Base-by-base conservation (phyloP, 176 grass and related monocot species). In the Cymbopogon citratus region DNA sequence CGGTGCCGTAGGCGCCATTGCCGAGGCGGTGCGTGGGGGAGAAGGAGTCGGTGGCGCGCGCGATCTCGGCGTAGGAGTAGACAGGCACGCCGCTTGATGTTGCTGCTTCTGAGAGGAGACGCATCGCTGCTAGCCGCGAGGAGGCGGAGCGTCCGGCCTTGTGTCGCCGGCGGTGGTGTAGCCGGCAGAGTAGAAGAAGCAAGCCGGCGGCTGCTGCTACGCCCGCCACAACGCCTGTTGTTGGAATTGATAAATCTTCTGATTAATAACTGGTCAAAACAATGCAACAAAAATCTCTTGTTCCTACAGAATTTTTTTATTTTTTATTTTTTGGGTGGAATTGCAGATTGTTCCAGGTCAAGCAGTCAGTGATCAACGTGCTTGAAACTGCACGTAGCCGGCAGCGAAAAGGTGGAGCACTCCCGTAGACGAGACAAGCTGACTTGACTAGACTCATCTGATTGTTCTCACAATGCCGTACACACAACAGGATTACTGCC, bases 1-100 rank as follows among this genome's bases (percentile, higher is more conserved):
- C 96, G 18, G 92, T 99, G 72, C 90, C 90, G 68, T 93, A 99
- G 9, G 82, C 96, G 49, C 96, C 96, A 10, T 84, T 82, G 80
- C 96, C 96, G 39, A 95, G 89, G 73, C 84, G 91, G 75, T 94
- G 84, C 2, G 87, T 84, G 80, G 91, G 76, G 33, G 91, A 88
- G 81, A 95, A 99, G 61, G 83, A 86, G 80, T 86, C 88, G 62
- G 96, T 95, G 23, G 96, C 96, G 33, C 87, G 89, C 45, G 86
- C 51, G 52, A 98, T 82, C 75, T 95, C 91, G 43, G 39, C 19
- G 80, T 91, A 95, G 39, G 96, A 85, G 88, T 95, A 99, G 62
- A 91, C 76, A 9, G 87, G 88, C 25, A 99, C 78, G 27, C 84
- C 78, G 89, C 82, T 89, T 68, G 77, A 83, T 25, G 86, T 25